phyloP scores from a whole-genome alignment of 768 basidiomycete species.

The Kwoniella sp. region DNA sequence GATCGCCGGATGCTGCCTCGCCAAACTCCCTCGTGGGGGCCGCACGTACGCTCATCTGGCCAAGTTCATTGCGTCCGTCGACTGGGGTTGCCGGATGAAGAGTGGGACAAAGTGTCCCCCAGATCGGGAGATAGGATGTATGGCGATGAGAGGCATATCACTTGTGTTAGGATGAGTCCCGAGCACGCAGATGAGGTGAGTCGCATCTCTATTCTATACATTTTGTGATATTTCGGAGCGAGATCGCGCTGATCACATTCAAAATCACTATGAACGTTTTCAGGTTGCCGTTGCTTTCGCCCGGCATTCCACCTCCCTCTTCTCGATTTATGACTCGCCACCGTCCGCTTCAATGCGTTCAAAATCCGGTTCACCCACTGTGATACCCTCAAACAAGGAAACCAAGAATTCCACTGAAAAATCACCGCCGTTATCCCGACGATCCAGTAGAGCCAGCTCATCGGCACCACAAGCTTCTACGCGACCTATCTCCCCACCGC shows the following conservation, averaged over 20 bases:
- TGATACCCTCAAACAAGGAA: slow-evolving; percentile 13
- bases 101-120: slow-evolving; percentile 35
- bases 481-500: neutral
- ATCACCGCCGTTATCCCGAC: neutral
- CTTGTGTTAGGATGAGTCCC: slow-evolving; percentile 54
- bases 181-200: slow-evolving; percentile 53
- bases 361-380: slow-evolving; percentile 4
- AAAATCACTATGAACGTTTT: neutral
- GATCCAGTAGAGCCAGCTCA: neutral
- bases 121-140: slow-evolving; percentile 19
- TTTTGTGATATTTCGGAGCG: neutral
- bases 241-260: neutral
- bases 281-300: slow-evolving; percentile 47
- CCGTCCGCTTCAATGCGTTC: slow-evolving; percentile 14
- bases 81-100: slow-evolving; percentile 64
- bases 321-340: slow-evolving; percentile 51
- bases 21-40: slow-evolving; percentile 71
- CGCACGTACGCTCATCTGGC: slow-evolving; percentile 60
- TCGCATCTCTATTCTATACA: neutral
- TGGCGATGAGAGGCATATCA: slow-evolving; percentile 47
- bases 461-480: neutral
- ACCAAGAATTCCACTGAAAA: neutral
- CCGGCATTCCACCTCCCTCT: slow-evolving; percentile 47
- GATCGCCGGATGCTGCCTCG: slow-evolving; percentile 75
- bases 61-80: slow-evolving; percentile 78